Evolutionary conservation across 2,329 filamentous ascomycete species (phyloP).

Genomic region (Epichloe glyceriae): DNA sequence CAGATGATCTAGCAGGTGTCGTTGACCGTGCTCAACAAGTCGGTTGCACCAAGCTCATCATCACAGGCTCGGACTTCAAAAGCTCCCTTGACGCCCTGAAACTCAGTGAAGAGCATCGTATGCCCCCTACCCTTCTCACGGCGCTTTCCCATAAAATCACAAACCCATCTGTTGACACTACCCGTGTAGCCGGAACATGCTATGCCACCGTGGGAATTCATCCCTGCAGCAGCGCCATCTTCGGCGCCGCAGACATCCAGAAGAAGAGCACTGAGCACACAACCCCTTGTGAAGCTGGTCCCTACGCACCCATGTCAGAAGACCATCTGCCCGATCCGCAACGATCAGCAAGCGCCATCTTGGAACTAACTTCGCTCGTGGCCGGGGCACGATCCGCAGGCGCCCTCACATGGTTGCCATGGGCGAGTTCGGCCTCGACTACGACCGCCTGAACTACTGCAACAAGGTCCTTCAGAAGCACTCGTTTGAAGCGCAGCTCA

Average conservation of each 20-base stretch:
- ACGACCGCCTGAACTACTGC: conserved; percentile 78
- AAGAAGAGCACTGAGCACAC: conserved; percentile 27
- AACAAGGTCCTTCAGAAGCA: conserved; percentile 67
- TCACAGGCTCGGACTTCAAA: conserved; percentile 78
- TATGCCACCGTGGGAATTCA: conserved; percentile 91
- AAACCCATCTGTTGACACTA: neutral
- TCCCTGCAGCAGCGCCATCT: conserved; percentile 73
- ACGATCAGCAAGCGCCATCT: conserved; percentile 37
- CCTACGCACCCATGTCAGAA: conserved; percentile 33
- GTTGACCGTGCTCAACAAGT: conserved; percentile 64
- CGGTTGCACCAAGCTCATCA: conserved; percentile 80
- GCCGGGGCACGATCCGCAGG: conserved; percentile 38
- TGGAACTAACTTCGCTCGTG: conserved; percentile 52
- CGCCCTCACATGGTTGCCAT: conserved; percentile 53
- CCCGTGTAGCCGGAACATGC: conserved; percentile 54
- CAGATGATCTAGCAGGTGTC: conserved; percentile 62
- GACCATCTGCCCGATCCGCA: conserved; percentile 31
- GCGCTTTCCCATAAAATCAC: neutral
- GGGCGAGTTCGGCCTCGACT: conserved; percentile 93
- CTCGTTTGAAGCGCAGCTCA: conserved; percentile 73
- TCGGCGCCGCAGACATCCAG: conserved; percentile 44
- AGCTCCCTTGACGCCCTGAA: conserved; percentile 65
- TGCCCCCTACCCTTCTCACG: neutral
- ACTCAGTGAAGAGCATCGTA: conserved; percentile 63
- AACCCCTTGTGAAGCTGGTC: conserved; percentile 40